Percentiles rank a stretch among this genome's conserved stretches.
Conservation (phyloP, 106 monocot genomes). For the Xerophyta viscosa region DNA sequence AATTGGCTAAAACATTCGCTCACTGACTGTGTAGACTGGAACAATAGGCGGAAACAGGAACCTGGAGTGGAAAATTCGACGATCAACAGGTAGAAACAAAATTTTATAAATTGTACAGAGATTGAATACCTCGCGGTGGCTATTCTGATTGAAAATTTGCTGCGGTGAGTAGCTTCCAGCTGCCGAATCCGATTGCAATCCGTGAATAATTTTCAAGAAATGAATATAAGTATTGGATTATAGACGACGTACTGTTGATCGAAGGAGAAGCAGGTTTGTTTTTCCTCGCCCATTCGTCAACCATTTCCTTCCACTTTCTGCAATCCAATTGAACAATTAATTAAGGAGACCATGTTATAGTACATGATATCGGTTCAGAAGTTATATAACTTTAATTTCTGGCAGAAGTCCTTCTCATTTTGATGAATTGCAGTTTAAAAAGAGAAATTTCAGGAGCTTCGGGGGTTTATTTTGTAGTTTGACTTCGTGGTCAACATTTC, state of each 20-base stretch:
- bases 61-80: slow-evolving; percentile 13
- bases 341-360: no score
- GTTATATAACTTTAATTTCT: no score
- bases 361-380: no score
- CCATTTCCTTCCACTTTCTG: slow-evolving; percentile 71
- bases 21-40: slow-evolving; percentile 35
- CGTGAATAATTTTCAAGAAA: no score
- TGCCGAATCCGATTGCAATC: slow-evolving; percentile 11
- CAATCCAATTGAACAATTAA: not conserved
- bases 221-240: no score
- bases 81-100: not conserved
- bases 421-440: not conserved
- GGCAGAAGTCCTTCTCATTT: slow-evolving; percentile 8
- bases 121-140: slow-evolving; percentile 24
- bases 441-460: no score
- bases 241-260: slow-evolving; percentile 27
- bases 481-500: no score
- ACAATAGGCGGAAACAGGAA: slow-evolving; percentile 33
- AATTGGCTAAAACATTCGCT: no score
- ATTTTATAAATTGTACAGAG: not conserved
- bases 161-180: slow-evolving; percentile 51
- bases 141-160: slow-evolving; percentile 18
- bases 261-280: slow-evolving; percentile 26
- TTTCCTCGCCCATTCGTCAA: slow-evolving; percentile 51
- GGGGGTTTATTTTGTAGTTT: no score